These are phyloP conservation scores for Exserohilum turcica DNA, from an alignment of 2,329 filamentous ascomycete genomes.

Conservation along the genomic window DNA sequence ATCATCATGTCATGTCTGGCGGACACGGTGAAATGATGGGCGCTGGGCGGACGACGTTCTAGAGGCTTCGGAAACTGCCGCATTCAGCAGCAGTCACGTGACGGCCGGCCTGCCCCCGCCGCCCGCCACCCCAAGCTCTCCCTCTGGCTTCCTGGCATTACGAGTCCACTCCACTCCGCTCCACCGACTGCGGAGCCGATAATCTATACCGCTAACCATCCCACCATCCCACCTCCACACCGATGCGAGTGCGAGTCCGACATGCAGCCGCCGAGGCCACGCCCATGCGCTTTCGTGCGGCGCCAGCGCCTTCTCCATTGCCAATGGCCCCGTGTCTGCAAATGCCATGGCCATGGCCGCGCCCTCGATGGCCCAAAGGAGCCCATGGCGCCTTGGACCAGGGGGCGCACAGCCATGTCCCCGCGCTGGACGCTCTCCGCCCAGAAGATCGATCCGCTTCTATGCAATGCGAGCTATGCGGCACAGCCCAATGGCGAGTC, in stretches of 20 bases:
- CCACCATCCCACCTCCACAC: slow-evolving; percentile 9
- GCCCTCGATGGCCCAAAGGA: neutral
- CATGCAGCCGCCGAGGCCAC: too few species aligned
- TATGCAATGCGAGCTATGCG: slow-evolving; percentile 5
- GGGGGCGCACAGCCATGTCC: neutral
- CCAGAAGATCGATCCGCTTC: slow-evolving; percentile 7
- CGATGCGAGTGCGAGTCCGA: too few species aligned
- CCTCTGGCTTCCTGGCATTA: slow-evolving; percentile 9
- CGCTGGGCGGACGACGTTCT: neutral
- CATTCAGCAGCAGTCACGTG: slow-evolving; percentile 9
- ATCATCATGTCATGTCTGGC: slow-evolving; percentile 23
- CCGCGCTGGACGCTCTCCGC: slow-evolving; percentile 6
- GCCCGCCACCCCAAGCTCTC: slow-evolving; percentile 3
- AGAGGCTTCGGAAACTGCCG: slow-evolving; percentile 4
- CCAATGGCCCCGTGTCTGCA: neutral
- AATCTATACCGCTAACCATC: slow-evolving; percentile 12
- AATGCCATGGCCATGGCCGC: neutral
- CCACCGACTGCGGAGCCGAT: slow-evolving; percentile 11
- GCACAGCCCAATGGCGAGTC: slow-evolving; percentile 9
- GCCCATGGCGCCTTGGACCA: neutral
- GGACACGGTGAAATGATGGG: neutral
- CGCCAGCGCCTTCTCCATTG: slow-evolving; percentile 4
- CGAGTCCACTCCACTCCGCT: slow-evolving; percentile 15
- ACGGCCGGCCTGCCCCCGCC: neutral
- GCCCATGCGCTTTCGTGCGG: neutral